A percentile compares a stretch with the other conserved stretches of the same genome.
phyloP scores from a whole-genome alignment of 2,329 filamentous ascomycete species.

The Fusarium sp. region DNA sequence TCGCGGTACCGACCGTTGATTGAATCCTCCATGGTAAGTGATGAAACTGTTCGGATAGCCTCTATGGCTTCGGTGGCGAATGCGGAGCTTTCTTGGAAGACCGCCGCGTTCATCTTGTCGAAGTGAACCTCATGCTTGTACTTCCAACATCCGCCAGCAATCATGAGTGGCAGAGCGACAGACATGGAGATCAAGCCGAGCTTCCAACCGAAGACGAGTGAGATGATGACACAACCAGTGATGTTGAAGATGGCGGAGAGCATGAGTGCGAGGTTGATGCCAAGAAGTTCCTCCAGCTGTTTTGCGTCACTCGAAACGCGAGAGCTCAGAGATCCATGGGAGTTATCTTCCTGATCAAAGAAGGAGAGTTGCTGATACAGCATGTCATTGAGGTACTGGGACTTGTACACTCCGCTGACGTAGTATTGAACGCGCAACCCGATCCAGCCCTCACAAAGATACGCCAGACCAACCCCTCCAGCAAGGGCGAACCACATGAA shows the following conservation, averaged over 20 bases:
- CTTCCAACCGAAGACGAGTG: constrained; percentile 50
- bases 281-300: constrained; percentile 46
- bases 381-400: constrained; percentile 44
- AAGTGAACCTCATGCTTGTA: constrained; percentile 63
- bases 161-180: constrained; percentile 48
- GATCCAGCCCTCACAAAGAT: constrained; percentile 40
- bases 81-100: constrained; percentile 69
- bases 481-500: constrained; percentile 47
- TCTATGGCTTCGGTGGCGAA: constrained; percentile 71
- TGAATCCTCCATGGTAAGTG: constrained; percentile 67
- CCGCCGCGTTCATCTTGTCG: constrained; percentile 64
- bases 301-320: constrained; percentile 45
- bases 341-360: constrained; percentile 46
- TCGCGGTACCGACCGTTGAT: constrained; percentile 55
- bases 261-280: constrained; percentile 44
- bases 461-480: constrained; percentile 42
- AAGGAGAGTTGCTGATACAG: constrained; percentile 43
- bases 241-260: constrained; percentile 45
- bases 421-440: constrained; percentile 14
- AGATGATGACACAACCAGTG: constrained; percentile 44
- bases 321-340: constrained; percentile 42
- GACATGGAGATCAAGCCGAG: constrained; percentile 51
- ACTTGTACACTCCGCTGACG: constrained; percentile 39
- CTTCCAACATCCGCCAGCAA: constrained; percentile 48
- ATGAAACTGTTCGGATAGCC: constrained; percentile 70